phyloP scores from a whole-genome alignment of 2,329 filamentous ascomycete species.

The Raffaelea ambrosiae region DNA sequence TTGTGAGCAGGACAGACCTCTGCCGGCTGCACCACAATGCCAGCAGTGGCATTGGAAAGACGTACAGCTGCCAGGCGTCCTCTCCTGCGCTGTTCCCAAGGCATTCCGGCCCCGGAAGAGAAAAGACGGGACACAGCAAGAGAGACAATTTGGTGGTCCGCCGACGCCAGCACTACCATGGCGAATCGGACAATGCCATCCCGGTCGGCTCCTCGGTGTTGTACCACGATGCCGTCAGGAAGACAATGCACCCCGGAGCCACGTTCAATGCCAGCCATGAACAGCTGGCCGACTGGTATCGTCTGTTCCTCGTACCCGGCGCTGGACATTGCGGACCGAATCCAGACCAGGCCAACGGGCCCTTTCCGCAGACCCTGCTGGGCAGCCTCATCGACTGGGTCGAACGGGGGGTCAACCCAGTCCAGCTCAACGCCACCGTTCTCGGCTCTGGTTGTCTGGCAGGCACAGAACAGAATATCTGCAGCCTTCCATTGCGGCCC shows the following conservation, averaged over 20 bases:
- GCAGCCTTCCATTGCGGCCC: background rate
- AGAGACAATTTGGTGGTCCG: too few species aligned
- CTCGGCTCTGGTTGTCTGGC: too few species aligned
- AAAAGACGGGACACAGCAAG: too few species aligned
- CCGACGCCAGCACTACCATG: constrained; percentile 46
- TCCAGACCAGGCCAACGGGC: constrained; percentile 34
- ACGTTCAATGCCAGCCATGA: constrained; percentile 22
- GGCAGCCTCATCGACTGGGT: constrained; percentile 32
- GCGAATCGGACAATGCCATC: constrained; percentile 38
- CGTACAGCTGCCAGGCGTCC: constrained; percentile 19
- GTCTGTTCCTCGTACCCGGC: constrained; percentile 33
- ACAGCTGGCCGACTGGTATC: constrained; percentile 28
- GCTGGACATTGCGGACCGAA: constrained; percentile 42
- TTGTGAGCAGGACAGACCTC: constrained; percentile 17
- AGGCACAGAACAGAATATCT: background rate
- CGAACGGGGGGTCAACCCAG: constrained; percentile 18
- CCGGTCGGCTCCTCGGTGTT: constrained; percentile 36
- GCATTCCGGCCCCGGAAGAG: too few species aligned
- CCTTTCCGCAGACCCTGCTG: constrained; percentile 22
- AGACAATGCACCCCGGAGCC: constrained; percentile 28
- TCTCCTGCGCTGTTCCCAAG: constrained; percentile 20
- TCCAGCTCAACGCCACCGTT: too few species aligned
- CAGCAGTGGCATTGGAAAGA: constrained; percentile 32
- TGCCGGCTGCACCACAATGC: constrained; percentile 37
- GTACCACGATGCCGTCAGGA: constrained; percentile 35